Percentiles rank a stretch among this genome's conserved stretches.
Evolutionary conservation across 371 early-diverging fungal genomes (phyloP).

Genomic region (Rhizopus sp.): DNA sequence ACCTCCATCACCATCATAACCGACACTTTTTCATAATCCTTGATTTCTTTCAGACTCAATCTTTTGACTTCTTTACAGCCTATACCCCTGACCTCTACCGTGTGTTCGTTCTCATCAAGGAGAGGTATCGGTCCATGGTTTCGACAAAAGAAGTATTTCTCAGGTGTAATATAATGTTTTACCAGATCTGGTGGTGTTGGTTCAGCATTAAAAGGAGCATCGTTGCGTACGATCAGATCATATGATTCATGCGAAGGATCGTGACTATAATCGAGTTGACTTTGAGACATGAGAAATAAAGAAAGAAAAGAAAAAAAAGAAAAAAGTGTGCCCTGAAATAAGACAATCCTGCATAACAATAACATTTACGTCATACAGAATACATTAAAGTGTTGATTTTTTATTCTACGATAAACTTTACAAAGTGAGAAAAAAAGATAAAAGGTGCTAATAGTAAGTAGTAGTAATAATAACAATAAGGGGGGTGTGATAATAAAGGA

Average conservation of each 20-base stretch:
- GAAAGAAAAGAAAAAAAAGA: slow-evolving; percentile 7
- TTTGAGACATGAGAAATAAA: slow-evolving; percentile 6
- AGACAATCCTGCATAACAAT: too few relatives aligned
- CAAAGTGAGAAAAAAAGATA: too few relatives aligned
- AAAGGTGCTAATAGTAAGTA: neutral
- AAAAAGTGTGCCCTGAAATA: neutral
- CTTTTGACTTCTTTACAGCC: slow-evolving; percentile 5
- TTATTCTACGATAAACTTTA: too few relatives aligned
- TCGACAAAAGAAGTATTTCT: slow-evolving; percentile 61
- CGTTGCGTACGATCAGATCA: slow-evolving; percentile 43
- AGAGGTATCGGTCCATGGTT: slow-evolving; percentile 88
- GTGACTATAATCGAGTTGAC: slow-evolving; percentile 31
- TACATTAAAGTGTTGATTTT: too few relatives aligned
- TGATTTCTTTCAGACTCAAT: slow-evolving; percentile 52
- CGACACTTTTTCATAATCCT: slow-evolving; percentile 29
- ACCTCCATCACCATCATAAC: slow-evolving; percentile 53
- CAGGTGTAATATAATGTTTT: slow-evolving; percentile 57
- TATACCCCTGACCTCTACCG: slow-evolving; percentile 40
- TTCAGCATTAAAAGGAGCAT: slow-evolving; percentile 62
- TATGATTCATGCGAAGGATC: slow-evolving; percentile 28
- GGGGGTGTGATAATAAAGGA: neutral
- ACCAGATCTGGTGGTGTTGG: slow-evolving; percentile 50
- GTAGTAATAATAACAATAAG: neutral
- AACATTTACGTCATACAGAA: too few relatives aligned
- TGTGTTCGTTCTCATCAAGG: slow-evolving; percentile 50